A percentile compares a stretch with the other conserved stretches of the same genome.
Evolutionary conservation across 805 yeast species (phyloP).

Genomic region (Diddensiella transvaalensis): DNA sequence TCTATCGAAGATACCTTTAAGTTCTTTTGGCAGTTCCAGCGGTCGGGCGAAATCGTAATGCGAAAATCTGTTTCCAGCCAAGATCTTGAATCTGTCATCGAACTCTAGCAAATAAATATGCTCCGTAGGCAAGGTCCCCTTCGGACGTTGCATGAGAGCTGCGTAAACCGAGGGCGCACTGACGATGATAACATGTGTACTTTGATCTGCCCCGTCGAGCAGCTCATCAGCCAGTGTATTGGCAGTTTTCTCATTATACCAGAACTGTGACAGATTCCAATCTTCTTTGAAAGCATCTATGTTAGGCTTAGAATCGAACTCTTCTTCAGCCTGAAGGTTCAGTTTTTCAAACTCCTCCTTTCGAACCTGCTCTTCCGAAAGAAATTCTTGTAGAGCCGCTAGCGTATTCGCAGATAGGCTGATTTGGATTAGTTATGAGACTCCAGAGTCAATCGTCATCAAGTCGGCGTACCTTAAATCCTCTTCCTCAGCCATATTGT

Average conservation of each 20-base stretch:
- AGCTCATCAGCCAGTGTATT: constrained; percentile 62
- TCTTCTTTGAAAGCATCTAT: constrained; percentile 83
- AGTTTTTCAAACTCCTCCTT: constrained; percentile 53
- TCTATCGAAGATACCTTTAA: constrained; percentile 64
- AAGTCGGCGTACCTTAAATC: too few species aligned
- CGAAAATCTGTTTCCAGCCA: constrained; percentile 69
- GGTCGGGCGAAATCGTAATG: constrained; percentile 78
- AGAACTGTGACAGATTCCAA: constrained; percentile 92
- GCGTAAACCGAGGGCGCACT: constrained; percentile 94
- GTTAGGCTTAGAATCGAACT: constrained; percentile 42
- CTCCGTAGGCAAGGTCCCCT: constrained; percentile 44
- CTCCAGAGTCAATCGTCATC: too few species aligned
- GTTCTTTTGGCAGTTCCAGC: constrained; percentile 49
- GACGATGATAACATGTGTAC: constrained; percentile 69
- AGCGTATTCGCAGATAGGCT: constrained; percentile 45
- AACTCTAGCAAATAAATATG: constrained; percentile 76
- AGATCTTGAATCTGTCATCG: constrained; percentile 69
- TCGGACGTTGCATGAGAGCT: constrained; percentile 58
- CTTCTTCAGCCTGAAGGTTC: constrained; percentile 54
- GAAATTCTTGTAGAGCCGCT: constrained; percentile 61
- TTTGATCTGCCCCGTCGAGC: constrained; percentile 68
- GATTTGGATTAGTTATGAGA: neutral
- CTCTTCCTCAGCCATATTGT: too few species aligned
- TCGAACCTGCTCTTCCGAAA: constrained; percentile 57
- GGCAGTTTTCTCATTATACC: constrained; percentile 77